A percentile compares a stretch with the other conserved stretches of the same genome.
Conservation (phyloP, 345 rosid species). For the Raphanus sativus region DNA sequence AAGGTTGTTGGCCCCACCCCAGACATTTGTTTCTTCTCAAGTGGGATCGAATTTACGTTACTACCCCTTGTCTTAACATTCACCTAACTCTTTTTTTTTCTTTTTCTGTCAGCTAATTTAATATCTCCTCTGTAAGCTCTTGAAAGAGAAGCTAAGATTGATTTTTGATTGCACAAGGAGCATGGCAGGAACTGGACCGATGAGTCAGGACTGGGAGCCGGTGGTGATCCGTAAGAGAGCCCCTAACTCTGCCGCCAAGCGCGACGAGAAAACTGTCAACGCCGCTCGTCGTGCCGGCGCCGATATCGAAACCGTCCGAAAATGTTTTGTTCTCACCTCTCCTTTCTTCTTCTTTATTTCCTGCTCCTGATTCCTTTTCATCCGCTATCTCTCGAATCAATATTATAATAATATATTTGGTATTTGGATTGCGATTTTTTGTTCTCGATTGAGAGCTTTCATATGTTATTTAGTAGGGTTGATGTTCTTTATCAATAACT, state of each 20-base stretch:
- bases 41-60: slow-evolving; percentile 15
- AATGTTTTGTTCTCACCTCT: slow-evolving; percentile 48
- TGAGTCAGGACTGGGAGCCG: slow-evolving; percentile 87
- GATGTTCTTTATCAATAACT: background rate
- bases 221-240: slow-evolving; percentile 77
- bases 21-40: slow-evolving; percentile 19
- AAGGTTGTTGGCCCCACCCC: background rate
- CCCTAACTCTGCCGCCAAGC: slow-evolving; percentile 64
- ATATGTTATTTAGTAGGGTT: background rate
- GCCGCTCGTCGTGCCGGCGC: slow-evolving; percentile 87
- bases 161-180: background rate
- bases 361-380: background rate
- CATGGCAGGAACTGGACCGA: slow-evolving; percentile 72
- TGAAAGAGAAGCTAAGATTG: background rate
- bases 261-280: slow-evolving; percentile 84
- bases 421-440: background rate
- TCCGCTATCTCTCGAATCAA: background rate
- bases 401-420: background rate
- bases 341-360: background rate
- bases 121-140: background rate
- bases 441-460: background rate
- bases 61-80: background rate
- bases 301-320: slow-evolving; percentile 65
- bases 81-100: background rate
- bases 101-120: background rate